Conservation (phyloP, 2,329 filamentous ascomycete genomes). For the Arthrobotrys pseudoclavata region DNA sequence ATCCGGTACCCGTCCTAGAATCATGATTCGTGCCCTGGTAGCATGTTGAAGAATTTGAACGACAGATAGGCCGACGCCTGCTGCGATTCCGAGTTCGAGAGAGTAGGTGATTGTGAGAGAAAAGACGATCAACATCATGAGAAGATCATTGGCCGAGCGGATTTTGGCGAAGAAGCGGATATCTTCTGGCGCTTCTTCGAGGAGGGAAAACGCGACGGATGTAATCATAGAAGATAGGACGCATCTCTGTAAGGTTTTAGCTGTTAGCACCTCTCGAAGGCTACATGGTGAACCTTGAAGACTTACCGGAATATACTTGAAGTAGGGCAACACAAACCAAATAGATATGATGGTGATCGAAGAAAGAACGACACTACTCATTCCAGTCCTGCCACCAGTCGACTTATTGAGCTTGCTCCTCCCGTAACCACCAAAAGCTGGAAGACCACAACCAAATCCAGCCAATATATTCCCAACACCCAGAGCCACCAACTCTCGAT, state of each 20-base stretch:
- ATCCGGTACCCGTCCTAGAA: conserved; percentile 90
- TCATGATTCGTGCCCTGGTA: conserved; percentile 94
- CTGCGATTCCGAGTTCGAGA: conserved; percentile 89
- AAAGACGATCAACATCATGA: conserved; percentile 91
- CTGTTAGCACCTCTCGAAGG: not conserved
- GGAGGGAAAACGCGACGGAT: conserved; percentile 91
- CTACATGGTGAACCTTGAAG: not conserved
- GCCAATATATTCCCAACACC: conserved; percentile 92
- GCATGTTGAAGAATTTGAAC: conserved; percentile 90
- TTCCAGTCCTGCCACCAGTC: conserved; percentile 90
- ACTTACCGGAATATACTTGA: conserved; percentile 94
- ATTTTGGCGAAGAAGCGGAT: conserved; percentile 90
- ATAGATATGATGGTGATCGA: conserved; percentile 85
- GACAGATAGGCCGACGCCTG: conserved; percentile 90
- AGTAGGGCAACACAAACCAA: conserved; percentile 85
- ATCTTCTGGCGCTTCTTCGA: conserved; percentile 95
- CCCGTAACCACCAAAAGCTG: conserved; percentile 95
- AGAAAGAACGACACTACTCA: conserved; percentile 90
- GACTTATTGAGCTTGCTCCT: conserved; percentile 94
- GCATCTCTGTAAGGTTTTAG: conserved; percentile 36
- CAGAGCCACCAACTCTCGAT: conserved; percentile 91
- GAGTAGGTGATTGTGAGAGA: conserved; percentile 94
- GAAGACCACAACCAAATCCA: conserved; percentile 90
- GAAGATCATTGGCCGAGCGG: conserved; percentile 85
- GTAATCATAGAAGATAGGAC: conserved; percentile 94